Conservation (phyloP, 768 basidiomycete genomes). For the Lactarius deliciosus region DNA sequence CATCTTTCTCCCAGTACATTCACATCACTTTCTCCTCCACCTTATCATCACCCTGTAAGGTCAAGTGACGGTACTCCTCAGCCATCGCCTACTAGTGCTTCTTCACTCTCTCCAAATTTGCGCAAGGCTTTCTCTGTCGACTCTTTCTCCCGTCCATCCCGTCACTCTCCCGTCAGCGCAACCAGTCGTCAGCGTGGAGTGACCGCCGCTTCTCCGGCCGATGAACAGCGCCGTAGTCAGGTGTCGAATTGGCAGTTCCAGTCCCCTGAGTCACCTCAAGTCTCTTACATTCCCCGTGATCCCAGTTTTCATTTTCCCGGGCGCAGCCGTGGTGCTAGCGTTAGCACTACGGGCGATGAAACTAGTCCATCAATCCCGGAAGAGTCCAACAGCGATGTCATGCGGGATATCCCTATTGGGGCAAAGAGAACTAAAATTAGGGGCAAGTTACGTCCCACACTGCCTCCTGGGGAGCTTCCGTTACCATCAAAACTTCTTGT, state of each 20-base stretch:
- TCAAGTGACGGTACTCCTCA: slow-evolving; percentile 33
- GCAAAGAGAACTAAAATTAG: slow-evolving; percentile 28
- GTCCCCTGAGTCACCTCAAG: slow-evolving; percentile 32
- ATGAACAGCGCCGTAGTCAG: slow-evolving; percentile 17
- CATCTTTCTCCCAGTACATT: slow-evolving; percentile 36
- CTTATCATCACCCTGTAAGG: slow-evolving; percentile 28
- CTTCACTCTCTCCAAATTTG: slow-evolving; percentile 44
- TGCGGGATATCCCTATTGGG: slow-evolving; percentile 35
- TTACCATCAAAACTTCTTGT: slow-evolving; percentile 34
- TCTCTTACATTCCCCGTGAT: slow-evolving; percentile 41
- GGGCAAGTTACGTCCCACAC: slow-evolving; percentile 37
- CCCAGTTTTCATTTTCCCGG: slow-evolving; percentile 37
- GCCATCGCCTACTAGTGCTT: slow-evolving; percentile 28
- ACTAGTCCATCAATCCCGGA: slow-evolving; percentile 40
- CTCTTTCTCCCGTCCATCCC: slow-evolving; percentile 53
- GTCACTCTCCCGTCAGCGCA: slow-evolving; percentile 39
- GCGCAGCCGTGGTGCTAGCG: slow-evolving; percentile 56
- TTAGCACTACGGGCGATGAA: slow-evolving; percentile 49
- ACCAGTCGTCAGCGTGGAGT: slow-evolving; percentile 17
- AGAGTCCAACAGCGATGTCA: slow-evolving; percentile 57
- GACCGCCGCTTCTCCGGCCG: neutral
- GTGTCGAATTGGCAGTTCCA: slow-evolving; percentile 23
- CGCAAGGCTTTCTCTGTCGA: slow-evolving; percentile 79
- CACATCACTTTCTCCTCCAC: slow-evolving; percentile 33
- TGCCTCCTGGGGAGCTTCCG: slow-evolving; percentile 35